Conservation (phyloP, 257 asterid genomes). For the Salvia rosmarinus region DNA sequence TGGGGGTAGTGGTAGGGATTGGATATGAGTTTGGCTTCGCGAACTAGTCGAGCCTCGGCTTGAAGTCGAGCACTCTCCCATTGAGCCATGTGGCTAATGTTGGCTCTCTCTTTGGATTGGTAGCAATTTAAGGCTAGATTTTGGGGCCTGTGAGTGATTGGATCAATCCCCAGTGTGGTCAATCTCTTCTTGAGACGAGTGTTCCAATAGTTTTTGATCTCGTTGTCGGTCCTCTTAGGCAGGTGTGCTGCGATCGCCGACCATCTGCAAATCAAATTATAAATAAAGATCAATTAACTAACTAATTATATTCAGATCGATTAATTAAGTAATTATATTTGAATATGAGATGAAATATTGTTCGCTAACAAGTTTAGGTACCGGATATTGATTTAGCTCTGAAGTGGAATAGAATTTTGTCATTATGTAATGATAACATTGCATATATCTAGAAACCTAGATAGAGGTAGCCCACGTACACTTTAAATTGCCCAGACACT, state of each 20-base stretch:
- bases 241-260: constrained; percentile 24
- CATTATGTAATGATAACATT: neutral
- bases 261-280: constrained; percentile 15
- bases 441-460: neutral
- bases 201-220: constrained; percentile 34
- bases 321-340: too few relatives aligned
- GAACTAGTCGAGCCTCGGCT: constrained; percentile 33
- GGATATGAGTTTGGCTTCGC: neutral
- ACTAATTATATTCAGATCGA: too few relatives aligned
- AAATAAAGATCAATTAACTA: too few relatives aligned
- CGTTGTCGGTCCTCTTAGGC: constrained; percentile 28
- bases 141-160: constrained; percentile 29
- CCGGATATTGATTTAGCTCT: neutral
- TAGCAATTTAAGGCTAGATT: neutral
- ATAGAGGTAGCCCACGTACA: neutral
- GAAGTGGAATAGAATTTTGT: neutral
- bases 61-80: constrained; percentile 35
- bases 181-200: constrained; percentile 32
- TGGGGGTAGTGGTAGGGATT: neutral
- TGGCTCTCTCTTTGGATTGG: constrained; percentile 25
- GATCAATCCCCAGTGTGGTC: constrained; percentile 25
- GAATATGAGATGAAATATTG: too few relatives aligned
- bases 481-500: constrained; percentile 5
- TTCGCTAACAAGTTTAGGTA: too few relatives aligned
- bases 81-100: constrained; percentile 35